Evolutionary conservation across 768 basidiomycete genomes (phyloP), one percentile per base, ranked within the genome.

Genomic region (Tulasnella sp.): DNA sequence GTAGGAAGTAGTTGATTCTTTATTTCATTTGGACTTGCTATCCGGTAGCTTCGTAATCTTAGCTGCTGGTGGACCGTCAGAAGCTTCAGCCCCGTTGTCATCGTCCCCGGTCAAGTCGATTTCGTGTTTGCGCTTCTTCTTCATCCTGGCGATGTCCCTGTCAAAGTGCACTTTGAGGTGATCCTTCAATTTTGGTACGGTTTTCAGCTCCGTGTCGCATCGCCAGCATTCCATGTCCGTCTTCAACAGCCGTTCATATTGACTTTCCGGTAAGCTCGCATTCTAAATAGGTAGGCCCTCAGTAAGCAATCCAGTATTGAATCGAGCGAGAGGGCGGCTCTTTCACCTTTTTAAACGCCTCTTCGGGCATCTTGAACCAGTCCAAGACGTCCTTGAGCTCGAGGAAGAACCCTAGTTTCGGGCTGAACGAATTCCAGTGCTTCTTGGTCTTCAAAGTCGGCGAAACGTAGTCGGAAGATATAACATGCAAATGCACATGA

Each of bases 371-470:
- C 35, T 90, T 90, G 73, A 92, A 89, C 93, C 93, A 94, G 1
- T 85, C 83, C 59, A 91, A 81, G n/a, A 96, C 89, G 11, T 92
- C 87, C 67, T 87, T 83, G 19, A 95, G 80, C 74, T 88, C 85
- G 2, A 95, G 77, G 80, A 96, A 95, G 81, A 93, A 96, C 0
- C 91, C 93, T 22, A 86, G 82, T 64, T 86, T 86, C 0, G 94
- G 94, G 76, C 91, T 89, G 80, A 95, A 97, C 6, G 92, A 90
- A 77, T 95, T 95, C 80, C 93, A 91, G 75, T 97, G 95, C 77
- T 90, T 91, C 83, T 96, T 97, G 71, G 83, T 85, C 81, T 95
- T 96, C 82, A 95, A 80, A 67, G 80, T 81, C 9, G 86, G 84
- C 0, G 89, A 89, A 69, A 83, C 83, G 40, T 94, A 78, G 77